Base-by-base conservation (phyloP, 768 basidiomycete species). In the Lactifluus subvellereus region DNA sequence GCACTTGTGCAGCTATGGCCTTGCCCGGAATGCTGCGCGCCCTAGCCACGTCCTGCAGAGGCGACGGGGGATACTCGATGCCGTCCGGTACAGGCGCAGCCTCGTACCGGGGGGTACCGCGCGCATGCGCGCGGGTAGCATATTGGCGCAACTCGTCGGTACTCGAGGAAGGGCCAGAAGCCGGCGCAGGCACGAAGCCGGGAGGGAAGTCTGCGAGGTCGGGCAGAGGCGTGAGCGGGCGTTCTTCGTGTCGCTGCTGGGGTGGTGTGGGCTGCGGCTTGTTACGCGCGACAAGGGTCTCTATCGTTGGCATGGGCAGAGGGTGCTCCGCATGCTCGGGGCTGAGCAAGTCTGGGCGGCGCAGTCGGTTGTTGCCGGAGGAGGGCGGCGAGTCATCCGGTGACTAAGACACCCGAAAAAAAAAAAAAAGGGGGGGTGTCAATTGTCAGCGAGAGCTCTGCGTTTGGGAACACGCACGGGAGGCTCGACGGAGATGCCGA, bases 321-420 rank as follows among this genome's bases (percentile, higher is more conserved):
- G 70, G 68, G 6, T 54, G 56, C 55, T 63, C 66, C 20, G 70
- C 66, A 37, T 65, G 48, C 18, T 74, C 73, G 5, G 74, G 74
- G 30, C 73, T 74, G 18, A 74, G 68, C 10, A 74, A 61, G 33
- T 70, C 68, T 9, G 66, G 30, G 4, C 47, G 71, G 9, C 69
- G 63, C 16, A 67, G 67, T n/a, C 59, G 48, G 3, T 38, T 61
- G 6, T 63, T 43, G 3, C 47, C 56, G 0, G 71, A 68, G 4
- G 66, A 62, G 37, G 66, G 69, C 6, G 62, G 66, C 1, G 66
- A 69, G 20, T 65, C 38, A 0, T 59, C 68, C 0, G 68, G 69
- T 0, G 71, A 73, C 70, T 73, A 61, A 0, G 38, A 52, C n/a
- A 9, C 42, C 8, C 27, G 27, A 6, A 11, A 27, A 30, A n/a